phyloP scores from a whole-genome alignment of 2,329 filamentous ascomycete genomes.

The Exophiala phaeomuriformis region DNA sequence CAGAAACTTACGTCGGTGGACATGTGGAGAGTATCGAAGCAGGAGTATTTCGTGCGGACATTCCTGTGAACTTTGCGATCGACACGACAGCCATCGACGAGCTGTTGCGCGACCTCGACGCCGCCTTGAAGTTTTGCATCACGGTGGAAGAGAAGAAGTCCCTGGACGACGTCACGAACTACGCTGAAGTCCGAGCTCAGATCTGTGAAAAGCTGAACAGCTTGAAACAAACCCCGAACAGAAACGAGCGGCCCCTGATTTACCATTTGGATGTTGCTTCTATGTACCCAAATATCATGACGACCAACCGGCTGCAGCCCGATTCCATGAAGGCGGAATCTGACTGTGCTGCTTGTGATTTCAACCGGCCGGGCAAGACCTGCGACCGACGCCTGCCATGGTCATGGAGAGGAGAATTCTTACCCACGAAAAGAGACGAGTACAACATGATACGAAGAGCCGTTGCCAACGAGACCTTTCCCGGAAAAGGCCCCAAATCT shows the following conservation, averaged over 20 bases:
- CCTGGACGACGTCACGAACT: conserved; percentile 70
- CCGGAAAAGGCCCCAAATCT: conserved; percentile 64
- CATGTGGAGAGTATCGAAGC: conserved; percentile 99
- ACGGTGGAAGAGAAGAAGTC: conserved; percentile 77
- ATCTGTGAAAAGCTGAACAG: conserved; percentile 64
- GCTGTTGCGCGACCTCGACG: conserved; percentile 75
- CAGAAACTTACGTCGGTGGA: conserved; percentile 94
- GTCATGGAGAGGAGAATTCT: conserved; percentile 96
- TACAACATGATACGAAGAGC: conserved; percentile 98
- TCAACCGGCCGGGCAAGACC: conserved; percentile 94
- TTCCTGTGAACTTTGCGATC: conserved; percentile 88
- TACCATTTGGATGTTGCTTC: conserved; percentile 98
- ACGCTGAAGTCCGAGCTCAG: conserved; percentile 74
- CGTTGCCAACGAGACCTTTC: conserved; percentile 86
- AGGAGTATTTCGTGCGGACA: conserved; percentile 91
- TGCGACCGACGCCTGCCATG: conserved; percentile 92
- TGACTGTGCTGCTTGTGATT: conserved; percentile 94
- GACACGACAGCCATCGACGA: conserved; percentile 86
- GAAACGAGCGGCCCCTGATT: conserved; percentile 79
- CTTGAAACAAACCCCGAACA: conserved; percentile 74
- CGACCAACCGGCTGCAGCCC: conserved; percentile 91
- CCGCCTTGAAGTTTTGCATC: conserved; percentile 80
- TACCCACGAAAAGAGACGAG: conserved; percentile 92
- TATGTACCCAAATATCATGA: conserved; percentile 99
- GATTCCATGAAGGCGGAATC: conserved; percentile 99